Evolutionary conservation across 1,284 basidiomycete genomes (phyloP).

Genomic region (Cystobasidium pallidum): DNA sequence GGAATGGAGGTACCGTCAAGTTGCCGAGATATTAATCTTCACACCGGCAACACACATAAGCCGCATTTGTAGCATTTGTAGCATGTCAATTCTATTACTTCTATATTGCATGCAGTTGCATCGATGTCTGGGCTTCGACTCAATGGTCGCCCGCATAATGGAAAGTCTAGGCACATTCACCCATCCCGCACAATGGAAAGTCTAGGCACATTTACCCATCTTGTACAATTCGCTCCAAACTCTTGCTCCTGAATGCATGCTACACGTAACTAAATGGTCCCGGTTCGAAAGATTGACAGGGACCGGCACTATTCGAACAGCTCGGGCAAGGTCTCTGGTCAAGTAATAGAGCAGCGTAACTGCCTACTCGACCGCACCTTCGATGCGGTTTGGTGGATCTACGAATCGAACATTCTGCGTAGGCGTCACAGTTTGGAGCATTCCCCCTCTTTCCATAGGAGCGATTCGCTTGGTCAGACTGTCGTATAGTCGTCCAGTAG

Average conservation of each 20-base stretch:
- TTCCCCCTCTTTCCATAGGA: slow-evolving; percentile 29
- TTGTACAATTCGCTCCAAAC: neutral
- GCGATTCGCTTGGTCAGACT: slow-evolving; percentile 33
- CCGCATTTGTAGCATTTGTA: neutral
- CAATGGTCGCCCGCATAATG: no score
- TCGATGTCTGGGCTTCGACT: no score
- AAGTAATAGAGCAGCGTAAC: no score
- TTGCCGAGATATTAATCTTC: slow-evolving; percentile 25
- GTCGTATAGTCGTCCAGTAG: slow-evolving; percentile 38
- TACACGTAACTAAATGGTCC: neutral
- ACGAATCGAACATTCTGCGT: slow-evolving; percentile 1
- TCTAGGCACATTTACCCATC: neutral
- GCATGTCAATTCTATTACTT: neutral
- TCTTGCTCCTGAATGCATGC: neutral
- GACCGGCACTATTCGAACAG: no score
- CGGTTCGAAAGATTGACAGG: no score
- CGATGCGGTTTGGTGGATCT: neutral
- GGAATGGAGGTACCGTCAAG: slow-evolving; percentile 25
- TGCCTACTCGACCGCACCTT: neutral
- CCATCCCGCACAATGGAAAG: no score
- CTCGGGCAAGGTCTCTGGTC: no score
- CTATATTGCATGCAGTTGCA: neutral
- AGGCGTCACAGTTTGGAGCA: slow-evolving; percentile 16
- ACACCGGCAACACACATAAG: neutral
- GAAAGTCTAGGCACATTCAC: no score